Percentiles rank a stretch among this genome's conserved stretches.
Conservation (phyloP, 257 asterid species). For the Hygrophila difformis region DNA sequence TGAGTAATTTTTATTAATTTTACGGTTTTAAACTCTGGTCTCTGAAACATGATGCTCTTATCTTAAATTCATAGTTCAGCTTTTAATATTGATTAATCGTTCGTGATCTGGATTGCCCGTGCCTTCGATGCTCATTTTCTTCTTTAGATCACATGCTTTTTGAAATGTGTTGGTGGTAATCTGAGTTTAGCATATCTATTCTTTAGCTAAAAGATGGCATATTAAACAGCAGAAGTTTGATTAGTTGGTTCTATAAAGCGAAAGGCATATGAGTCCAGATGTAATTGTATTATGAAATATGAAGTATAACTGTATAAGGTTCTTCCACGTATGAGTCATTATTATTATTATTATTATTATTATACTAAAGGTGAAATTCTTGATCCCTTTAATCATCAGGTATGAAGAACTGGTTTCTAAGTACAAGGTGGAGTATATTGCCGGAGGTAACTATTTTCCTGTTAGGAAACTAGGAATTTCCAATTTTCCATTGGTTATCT, state of each 20-base stretch:
- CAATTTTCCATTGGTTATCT: constrained; percentile 2
- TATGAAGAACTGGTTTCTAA: constrained; percentile 82
- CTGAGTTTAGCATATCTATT: neutral
- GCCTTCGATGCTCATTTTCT: neutral
- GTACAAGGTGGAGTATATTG: constrained; percentile 77
- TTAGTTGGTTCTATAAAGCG: neutral
- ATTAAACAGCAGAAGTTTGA: constrained; percentile 6
- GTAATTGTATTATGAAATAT: no score
- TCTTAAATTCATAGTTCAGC: neutral
- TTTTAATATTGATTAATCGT: constrained; percentile 10
- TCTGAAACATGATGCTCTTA: constrained; percentile 2
- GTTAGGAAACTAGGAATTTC: no score
- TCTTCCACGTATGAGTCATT: no score
- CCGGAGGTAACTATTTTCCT: constrained; percentile 99
- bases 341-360: no score
- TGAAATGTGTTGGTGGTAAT: constrained; percentile 1
- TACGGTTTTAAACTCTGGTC: neutral
- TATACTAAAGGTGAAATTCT: no score
- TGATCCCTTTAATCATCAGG: constrained; percentile 38
- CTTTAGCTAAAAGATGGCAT: neutral
- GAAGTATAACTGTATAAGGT: no score
- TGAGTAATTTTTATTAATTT: constrained; percentile 23
- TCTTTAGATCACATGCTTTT: constrained; percentile 1
- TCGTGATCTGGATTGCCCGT: neutral
- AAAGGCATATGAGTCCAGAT: neutral